Percentiles rank a stretch among this genome's conserved stretches.
Evolutionary conservation across 257 asterid species (phyloP).

Genomic region (Solanum chiquidenum): DNA sequence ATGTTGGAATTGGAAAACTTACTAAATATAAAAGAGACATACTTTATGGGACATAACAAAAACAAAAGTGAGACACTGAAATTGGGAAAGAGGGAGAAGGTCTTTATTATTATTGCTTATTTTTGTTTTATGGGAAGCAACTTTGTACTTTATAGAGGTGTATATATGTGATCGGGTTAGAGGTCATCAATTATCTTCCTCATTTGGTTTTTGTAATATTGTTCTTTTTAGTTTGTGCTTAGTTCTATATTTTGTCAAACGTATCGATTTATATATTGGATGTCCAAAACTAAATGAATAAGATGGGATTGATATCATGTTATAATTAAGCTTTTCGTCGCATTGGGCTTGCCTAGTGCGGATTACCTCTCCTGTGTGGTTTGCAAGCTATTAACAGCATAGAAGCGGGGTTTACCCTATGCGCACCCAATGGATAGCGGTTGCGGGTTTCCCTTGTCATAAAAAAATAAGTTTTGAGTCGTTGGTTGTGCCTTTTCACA

Average conservation of each 20-base stretch:
- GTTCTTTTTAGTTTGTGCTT: not conserved
- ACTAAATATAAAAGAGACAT: not conserved
- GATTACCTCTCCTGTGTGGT: too few species aligned
- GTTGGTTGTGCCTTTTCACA: not conserved
- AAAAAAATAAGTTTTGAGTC: not conserved
- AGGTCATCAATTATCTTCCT: not conserved
- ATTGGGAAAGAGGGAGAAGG: not conserved
- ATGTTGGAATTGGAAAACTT: not conserved
- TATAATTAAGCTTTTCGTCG: not conserved
- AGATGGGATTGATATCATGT: not conserved
- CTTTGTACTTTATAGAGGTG: not conserved
- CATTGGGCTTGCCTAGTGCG: not conserved
- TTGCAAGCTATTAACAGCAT: not conserved
- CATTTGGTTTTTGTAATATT: not conserved
- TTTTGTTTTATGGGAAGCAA: not conserved
- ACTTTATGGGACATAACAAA: not conserved
- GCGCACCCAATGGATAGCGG: not conserved
- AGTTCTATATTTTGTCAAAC: not conserved
- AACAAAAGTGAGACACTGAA: not conserved
- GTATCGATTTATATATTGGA: not conserved
- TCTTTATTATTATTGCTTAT: not conserved
- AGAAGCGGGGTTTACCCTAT: not conserved
- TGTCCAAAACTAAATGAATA: not conserved
- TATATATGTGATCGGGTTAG: not conserved
- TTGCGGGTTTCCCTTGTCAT: not conserved